A percentile compares a stretch with the other conserved stretches of the same genome.
These are phyloP conservation scores for Ophiostoma sp. DNA, from an alignment of 2,329 filamentous ascomycete genomes.

Conservation along the genomic window DNA sequence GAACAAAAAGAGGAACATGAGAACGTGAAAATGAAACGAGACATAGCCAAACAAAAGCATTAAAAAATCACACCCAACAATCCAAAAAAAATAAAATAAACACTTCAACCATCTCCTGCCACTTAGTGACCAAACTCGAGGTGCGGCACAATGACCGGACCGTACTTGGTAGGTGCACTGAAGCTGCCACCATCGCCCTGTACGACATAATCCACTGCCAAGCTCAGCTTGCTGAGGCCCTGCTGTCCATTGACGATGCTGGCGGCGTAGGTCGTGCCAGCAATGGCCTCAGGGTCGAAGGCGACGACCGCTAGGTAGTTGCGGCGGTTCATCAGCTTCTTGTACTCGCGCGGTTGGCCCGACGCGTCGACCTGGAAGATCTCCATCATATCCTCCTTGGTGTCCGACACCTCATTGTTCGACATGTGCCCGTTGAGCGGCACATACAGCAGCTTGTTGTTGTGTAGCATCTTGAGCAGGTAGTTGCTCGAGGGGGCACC, in stretches of 20 bases:
- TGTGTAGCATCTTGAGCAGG: conserved; percentile 92
- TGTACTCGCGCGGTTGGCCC: conserved; percentile 77
- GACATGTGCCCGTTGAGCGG: conserved; percentile 81
- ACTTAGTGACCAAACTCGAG: conserved; percentile 68
- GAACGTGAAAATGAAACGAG: not conserved
- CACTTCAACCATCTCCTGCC: not conserved
- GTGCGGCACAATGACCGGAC: conserved; percentile 90
- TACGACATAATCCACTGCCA: conserved; percentile 95
- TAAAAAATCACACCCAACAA: not conserved
- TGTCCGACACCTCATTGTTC: conserved; percentile 76
- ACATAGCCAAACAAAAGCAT: not conserved
- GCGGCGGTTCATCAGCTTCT: conserved; percentile 87
- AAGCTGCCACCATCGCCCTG: conserved; percentile 79
- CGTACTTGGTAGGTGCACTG: conserved; percentile 81
- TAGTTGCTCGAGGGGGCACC: conserved; percentile 83
- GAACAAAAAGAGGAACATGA: not conserved
- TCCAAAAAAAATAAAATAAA: not conserved
- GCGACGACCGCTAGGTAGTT: conserved; percentile 95
- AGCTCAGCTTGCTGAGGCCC: conserved; percentile 67
- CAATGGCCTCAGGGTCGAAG: conserved; percentile 80
- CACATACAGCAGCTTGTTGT: conserved; percentile 87
- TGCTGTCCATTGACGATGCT: conserved; percentile 35
- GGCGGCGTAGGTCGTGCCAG: conserved; percentile 38
- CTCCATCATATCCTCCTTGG: conserved; percentile 99
- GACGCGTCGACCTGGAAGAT: conserved; percentile 94